Conservation (phyloP, 306 rosid species). For the Quercus mongolica region DNA sequence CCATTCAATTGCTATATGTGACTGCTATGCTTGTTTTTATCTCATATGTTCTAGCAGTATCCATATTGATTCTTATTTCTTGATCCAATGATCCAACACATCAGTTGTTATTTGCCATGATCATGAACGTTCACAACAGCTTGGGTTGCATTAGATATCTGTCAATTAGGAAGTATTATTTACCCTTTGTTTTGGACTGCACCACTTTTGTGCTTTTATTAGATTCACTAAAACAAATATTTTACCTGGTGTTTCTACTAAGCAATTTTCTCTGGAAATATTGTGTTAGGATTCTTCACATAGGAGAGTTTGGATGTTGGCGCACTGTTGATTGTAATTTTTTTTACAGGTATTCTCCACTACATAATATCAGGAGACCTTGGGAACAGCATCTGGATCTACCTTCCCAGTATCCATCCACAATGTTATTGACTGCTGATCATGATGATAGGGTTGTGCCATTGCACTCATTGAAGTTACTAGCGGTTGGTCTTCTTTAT, state of each 20-base stretch:
- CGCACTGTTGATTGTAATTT: background rate
- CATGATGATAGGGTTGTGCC: slow-evolving; percentile 98
- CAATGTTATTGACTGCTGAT: slow-evolving; percentile 94
- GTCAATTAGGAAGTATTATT: background rate
- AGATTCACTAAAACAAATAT: background rate
- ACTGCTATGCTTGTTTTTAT: background rate
- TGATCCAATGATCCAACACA: background rate
- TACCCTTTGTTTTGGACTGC: background rate
- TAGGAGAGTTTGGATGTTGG: background rate
- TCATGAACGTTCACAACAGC: background rate
- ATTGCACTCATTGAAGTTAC: slow-evolving; percentile 72
- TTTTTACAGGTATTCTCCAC: slow-evolving; percentile 75
- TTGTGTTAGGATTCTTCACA: background rate
- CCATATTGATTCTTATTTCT: background rate
- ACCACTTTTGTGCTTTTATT: background rate
- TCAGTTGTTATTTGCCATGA: background rate
- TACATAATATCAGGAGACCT: slow-evolving; percentile 87
- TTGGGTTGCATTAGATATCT: background rate
- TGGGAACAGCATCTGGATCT: slow-evolving; percentile 59
- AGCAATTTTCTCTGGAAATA: background rate
- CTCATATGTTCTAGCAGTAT: background rate
- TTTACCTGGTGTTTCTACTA: background rate
- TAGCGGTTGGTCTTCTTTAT: slow-evolving; percentile 64
- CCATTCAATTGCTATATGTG: background rate
- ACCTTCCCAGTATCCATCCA: slow-evolving; percentile 76